Base-by-base conservation (phyloP, 441 rosid genomes). In the Euphorbia celastroides region DNA sequence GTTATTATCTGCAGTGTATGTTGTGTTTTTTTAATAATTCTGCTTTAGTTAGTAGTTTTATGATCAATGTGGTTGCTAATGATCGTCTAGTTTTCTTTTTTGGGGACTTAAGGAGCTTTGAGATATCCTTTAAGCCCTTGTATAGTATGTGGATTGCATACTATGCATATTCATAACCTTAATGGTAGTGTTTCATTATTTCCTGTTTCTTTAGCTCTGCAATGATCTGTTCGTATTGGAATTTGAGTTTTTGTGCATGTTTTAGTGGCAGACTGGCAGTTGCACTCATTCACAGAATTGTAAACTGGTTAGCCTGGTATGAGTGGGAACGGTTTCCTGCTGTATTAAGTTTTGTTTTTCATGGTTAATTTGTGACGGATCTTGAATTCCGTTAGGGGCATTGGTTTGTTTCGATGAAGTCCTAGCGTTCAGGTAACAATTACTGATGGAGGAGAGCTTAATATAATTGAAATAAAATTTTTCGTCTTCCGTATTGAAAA, bases 261-360 rank as follows among this genome's bases (percentile, higher is more conserved):
- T 50, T 50, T 50, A 19, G 55, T 50, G 55, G 55, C 55, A 19
- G n/a, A n/a, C n/a, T n/a, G n/a, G n/a, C n/a, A n/a, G n/a, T n/a
- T 6, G n/a, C 20, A 50, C 55, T 17, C 20, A 50, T 50, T 50
- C 55, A 50, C 20, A 46, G 22, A 16, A 23, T 48, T 20, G 23
- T 48, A 17, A 48, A 9, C 54, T 48, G 19, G 7, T 48, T 48
- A 38, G 44, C 44, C 44, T 38, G 44, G 44, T n/a, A 16, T 48
- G 1, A 16, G 23, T 17, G 54, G 54, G 22, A 17, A 48, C 54
- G 0, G 22, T 48, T 46, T 14, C 52, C 52, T 46, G 52, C 6
- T 46, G 52, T 20, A 46, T 7, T 14, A 2, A 44, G 52, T 14
- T 46, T 46, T 46, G 14, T 41, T 8, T 12, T 41, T 12, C 48